These are phyloP conservation scores for Cardiospermum halicacabum DNA, from an alignment of 345 rosid species.

Conservation along the genomic window DNA sequence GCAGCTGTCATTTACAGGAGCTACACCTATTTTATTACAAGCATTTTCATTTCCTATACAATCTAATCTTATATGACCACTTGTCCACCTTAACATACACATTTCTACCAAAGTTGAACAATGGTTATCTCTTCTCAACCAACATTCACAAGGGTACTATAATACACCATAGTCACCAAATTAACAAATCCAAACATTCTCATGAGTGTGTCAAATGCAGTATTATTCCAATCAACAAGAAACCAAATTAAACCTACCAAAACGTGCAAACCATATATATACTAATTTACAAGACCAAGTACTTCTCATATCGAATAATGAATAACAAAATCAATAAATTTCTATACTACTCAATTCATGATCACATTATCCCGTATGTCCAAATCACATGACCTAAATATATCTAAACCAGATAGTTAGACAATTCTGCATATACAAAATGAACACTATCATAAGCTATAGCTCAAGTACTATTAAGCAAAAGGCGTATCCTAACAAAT, in stretches of 20 bases:
- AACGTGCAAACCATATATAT: neutral
- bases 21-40: too few relatives aligned
- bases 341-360: neutral
- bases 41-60: too few relatives aligned
- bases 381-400: neutral
- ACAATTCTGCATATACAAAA: neutral
- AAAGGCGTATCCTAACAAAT: slow-evolving; percentile 1
- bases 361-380: neutral
- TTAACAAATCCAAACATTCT: neutral
- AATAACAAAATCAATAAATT: neutral
- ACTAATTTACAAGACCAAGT: neutral
- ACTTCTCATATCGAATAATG: neutral
- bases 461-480: neutral
- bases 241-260: neutral
- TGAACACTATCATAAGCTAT: neutral
- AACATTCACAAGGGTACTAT: too few relatives aligned
- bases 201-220: neutral
- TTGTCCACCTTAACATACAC: too few relatives aligned
- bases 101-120: too few relatives aligned
- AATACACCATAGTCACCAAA: too few relatives aligned
- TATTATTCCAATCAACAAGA: neutral
- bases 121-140: too few relatives aligned
- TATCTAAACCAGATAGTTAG: too few relatives aligned
- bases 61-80: too few relatives aligned
- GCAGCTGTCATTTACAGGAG: too few relatives aligned